Conservation (phyloP, 139 green algal genomes). For the Eudorina sp. region DNA sequence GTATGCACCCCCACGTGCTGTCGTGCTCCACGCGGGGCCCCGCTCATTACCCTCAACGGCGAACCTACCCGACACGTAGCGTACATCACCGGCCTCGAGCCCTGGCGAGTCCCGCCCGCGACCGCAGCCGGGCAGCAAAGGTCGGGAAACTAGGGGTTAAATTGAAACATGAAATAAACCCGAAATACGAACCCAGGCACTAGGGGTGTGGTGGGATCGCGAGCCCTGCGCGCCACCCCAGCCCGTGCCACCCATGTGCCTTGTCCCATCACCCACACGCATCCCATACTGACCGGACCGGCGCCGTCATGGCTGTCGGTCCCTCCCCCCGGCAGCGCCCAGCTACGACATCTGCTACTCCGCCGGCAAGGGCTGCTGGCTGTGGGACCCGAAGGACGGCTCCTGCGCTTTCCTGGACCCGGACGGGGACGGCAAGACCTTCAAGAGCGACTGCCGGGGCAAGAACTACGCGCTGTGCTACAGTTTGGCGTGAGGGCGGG, state of each 20-base stretch:
- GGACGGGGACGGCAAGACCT: not conserved
- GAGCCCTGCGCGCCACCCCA: too few relatives aligned
- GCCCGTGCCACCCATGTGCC: not conserved
- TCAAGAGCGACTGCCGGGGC: not conserved
- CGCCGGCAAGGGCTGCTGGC: not conserved
- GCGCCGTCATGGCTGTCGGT: too few relatives aligned
- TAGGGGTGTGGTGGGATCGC: too few relatives aligned
- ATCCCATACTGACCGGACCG: too few relatives aligned
- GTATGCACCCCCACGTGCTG: not conserved
- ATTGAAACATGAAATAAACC: too few relatives aligned
- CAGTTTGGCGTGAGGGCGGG: not conserved
- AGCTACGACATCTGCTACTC: not conserved
- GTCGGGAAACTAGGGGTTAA: too few relatives aligned
- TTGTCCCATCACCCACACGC: not conserved
- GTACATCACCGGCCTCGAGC: not conserved
- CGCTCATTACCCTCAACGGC: not conserved
- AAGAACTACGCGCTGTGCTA: not conserved
- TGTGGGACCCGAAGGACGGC: not conserved
- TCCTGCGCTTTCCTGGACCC: not conserved
- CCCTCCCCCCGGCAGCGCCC: not conserved
- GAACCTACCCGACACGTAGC: not conserved
- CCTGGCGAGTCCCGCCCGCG: not conserved
- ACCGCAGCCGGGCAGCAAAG: too few relatives aligned
- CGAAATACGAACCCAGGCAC: too few relatives aligned
- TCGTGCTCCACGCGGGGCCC: not conserved